These are phyloP conservation scores for Barnettozyma siamensis DNA, from an alignment of 805 yeast genomes.

Conservation along the genomic window DNA sequence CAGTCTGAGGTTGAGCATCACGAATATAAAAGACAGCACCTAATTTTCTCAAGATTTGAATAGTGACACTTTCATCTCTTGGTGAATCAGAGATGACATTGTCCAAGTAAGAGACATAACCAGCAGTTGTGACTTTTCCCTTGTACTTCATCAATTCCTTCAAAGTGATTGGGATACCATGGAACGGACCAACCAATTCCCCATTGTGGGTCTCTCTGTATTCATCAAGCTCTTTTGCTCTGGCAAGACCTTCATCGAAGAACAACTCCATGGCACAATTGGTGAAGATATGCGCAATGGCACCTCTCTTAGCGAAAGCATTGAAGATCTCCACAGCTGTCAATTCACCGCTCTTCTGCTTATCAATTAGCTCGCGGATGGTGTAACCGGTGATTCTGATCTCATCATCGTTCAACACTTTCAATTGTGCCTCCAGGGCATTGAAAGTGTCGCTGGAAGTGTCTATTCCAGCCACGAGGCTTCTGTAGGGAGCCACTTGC, in stretches of 20 bases:
- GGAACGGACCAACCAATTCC: conserved; percentile 57
- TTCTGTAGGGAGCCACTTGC: conserved; percentile 19
- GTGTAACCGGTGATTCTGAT: conserved; percentile 17
- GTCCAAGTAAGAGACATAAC: conserved; percentile 50
- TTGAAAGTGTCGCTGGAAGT: conserved; percentile 18
- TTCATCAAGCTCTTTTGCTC: conserved; percentile 53
- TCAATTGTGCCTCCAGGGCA: conserved; percentile 17
- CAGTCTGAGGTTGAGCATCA: conserved; percentile 63
- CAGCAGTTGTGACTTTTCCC: conserved; percentile 53
- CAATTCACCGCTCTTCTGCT: conserved; percentile 28
- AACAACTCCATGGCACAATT: conserved; percentile 36
- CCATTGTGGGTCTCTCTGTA: conserved; percentile 35
- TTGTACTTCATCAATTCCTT: conserved; percentile 59
- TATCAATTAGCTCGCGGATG: conserved; percentile 15
- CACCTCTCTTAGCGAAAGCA: conserved; percentile 55
- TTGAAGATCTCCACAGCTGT: conserved; percentile 37
- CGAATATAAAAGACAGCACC: conserved; percentile 57
- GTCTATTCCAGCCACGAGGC: conserved; percentile 14
- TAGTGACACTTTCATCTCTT: conserved; percentile 42
- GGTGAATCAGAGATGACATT: conserved; percentile 32
- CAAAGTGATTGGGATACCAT: conserved; percentile 62
- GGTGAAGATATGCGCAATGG: conserved; percentile 48
- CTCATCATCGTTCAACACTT: conserved; percentile 16
- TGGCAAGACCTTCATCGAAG: conserved; percentile 50
- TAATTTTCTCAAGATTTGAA: conserved; percentile 31